phyloP scores from a whole-genome alignment of 176 grass and related monocot genomes.

The Urochloa ruziziensis region DNA sequence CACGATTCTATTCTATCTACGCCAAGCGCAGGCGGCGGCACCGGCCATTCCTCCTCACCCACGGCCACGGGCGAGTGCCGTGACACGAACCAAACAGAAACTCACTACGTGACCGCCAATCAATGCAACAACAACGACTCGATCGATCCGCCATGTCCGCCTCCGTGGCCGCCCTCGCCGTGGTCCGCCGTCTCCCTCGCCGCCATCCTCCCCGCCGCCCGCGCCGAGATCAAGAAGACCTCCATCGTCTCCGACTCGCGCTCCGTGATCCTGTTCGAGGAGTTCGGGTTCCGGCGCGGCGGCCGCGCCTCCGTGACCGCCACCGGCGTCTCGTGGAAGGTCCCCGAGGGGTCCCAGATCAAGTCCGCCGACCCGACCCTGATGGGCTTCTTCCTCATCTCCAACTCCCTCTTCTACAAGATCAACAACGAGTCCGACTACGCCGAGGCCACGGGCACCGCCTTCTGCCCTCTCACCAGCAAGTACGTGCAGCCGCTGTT shows the following conservation, averaged over 20 bases:
- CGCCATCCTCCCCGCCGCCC: constrained; percentile 4
- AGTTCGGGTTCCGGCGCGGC: constrained; percentile 53
- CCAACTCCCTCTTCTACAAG: constrained; percentile 37
- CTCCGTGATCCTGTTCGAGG: constrained; percentile 70
- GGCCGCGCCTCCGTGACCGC: constrained; percentile 39
- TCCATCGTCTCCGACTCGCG: constrained; percentile 40
- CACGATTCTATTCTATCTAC: constrained; percentile 9
- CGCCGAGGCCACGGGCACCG: constrained; percentile 36
- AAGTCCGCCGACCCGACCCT: constrained; percentile 18
- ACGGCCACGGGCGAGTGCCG: not conserved
- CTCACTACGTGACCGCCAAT: not conserved
- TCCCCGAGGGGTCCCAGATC: constrained; percentile 1
- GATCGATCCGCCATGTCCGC: constrained; percentile 20
- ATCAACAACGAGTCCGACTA: constrained; percentile 66
- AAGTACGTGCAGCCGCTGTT: constrained; percentile 41
- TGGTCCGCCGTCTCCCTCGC: not conserved
- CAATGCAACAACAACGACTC: no score
- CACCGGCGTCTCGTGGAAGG: constrained; percentile 38
- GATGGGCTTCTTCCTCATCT: constrained; percentile 78
- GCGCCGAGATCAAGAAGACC: constrained; percentile 64
- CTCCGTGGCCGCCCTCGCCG: constrained; percentile 15
- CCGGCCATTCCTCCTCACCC: not conserved
- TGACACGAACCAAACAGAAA: constrained; percentile 3
- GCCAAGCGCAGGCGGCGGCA: constrained; percentile 10
- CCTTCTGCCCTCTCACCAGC: constrained; percentile 62